These are phyloP conservation scores for Isochrysis galbana DNA, from an alignment of 78 protist genomes.

Conservation along the genomic window DNA sequence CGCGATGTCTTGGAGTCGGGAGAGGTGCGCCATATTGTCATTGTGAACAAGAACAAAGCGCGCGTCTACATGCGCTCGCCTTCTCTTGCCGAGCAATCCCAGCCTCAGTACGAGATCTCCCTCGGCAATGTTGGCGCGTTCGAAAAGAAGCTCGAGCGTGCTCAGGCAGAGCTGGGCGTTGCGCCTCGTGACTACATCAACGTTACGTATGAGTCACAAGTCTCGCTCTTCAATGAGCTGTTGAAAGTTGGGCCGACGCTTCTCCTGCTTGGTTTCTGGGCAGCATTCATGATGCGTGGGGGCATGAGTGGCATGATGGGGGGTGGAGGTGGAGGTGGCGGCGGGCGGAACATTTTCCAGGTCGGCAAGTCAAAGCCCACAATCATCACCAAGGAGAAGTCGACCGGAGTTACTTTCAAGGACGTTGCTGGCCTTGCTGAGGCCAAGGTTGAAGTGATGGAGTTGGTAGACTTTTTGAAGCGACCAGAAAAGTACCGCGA, in stretches of 20 bases:
- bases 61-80: neutral
- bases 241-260: conserved; percentile 47
- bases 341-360: conserved; percentile 45
- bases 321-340: conserved; percentile 35
- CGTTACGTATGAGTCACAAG: conserved; percentile 27
- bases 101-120: conserved; percentile 13
- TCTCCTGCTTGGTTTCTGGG: conserved; percentile 37
- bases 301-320: neutral
- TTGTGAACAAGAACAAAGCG: conserved; percentile 28
- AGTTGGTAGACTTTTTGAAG: conserved; percentile 85
- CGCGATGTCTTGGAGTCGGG: conserved; percentile 16
- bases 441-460: conserved; percentile 58
- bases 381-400: conserved; percentile 5
- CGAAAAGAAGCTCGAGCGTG: conserved; percentile 47
- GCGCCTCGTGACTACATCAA: conserved; percentile 28
- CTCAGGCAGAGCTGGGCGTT: conserved; percentile 50
- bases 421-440: conserved; percentile 60
- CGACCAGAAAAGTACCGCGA: conserved; percentile 72
- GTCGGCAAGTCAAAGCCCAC: conserved; percentile 54
- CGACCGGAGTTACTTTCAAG: conserved; percentile 28
- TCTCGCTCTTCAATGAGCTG: conserved; percentile 26
- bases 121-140: conserved; percentile 43
- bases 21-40: neutral
- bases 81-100: neutral
- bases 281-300: conserved; percentile 10